Percentiles rank a stretch among this genome's conserved stretches.
phyloP scores from a whole-genome alignment of 2,329 filamentous ascomycete genomes.

The Furcasterigmium furcatum region DNA sequence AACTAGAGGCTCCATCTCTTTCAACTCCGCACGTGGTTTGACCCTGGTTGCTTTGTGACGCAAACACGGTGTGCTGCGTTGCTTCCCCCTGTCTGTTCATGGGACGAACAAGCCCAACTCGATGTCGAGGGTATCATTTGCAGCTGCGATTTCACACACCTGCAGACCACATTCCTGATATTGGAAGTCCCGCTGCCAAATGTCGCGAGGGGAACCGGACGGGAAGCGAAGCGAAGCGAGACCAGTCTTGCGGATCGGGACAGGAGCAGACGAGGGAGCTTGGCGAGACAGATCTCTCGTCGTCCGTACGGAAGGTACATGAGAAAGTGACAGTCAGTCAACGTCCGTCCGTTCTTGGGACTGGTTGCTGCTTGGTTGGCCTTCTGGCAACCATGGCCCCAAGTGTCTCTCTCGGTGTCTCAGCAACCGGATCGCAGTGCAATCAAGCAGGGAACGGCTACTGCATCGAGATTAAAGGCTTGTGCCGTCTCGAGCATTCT shows the following conservation, averaged over 20 bases:
- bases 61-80: neutral
- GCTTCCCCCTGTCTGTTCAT: neutral
- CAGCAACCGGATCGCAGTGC: too few relatives aligned
- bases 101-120: neutral
- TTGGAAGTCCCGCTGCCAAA: neutral
- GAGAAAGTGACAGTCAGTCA: too few relatives aligned
- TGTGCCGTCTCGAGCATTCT: too few relatives aligned
- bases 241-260: neutral
- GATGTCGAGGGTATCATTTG: too few relatives aligned
- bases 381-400: too few relatives aligned
- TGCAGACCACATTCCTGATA: too few relatives aligned
- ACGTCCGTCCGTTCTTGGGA: too few relatives aligned
- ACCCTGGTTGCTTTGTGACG: neutral
- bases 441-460: too few relatives aligned
- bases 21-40: neutral
- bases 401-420: too few relatives aligned
- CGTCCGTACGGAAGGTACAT: neutral
- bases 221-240: neutral
- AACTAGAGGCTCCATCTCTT: neutral
- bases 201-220: neutral
- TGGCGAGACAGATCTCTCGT: neutral
- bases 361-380: too few relatives aligned
- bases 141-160: too few relatives aligned
- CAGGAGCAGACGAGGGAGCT: neutral
- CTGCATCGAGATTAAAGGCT: too few relatives aligned